Base-by-base conservation (phyloP, 441 rosid genomes). In the Aleurites moluccanus region DNA sequence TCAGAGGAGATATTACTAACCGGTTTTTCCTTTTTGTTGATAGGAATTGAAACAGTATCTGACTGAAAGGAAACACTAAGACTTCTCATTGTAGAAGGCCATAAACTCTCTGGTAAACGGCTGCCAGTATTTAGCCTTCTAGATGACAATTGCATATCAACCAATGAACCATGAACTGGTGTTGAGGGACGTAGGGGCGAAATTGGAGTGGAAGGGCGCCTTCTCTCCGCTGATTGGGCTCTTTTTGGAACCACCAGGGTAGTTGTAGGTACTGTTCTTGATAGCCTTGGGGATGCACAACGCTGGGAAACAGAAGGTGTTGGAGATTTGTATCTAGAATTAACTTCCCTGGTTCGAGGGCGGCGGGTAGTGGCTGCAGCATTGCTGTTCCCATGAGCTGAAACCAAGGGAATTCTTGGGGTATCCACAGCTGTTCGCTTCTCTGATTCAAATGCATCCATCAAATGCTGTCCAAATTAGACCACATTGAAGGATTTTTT, bases 21-120 rank as follows among this genome's bases (percentile, higher is more conserved):
- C 30, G 92, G 89, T 86, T 86, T 96, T 85, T 91, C 99, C 86
- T 88, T 96, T 88, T 89, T 93, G 75, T 90, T 86, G 63, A 88
- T 83, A 59, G 97, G 94, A 83, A 93, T 81, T 6, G 98, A 96
- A 83, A 88, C 87, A 52, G 82, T 78, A 89, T 92, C 99, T 0
- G 96, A 92, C 87, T 96, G 99, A 86, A 96, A 92, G 2, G 99
- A 92, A 74, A 88, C 97, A 69, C 89, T 96, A 77, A 93, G 97
- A 85, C 97, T 96, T 85, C 99, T 88, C 98, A 96, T 96, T 14
- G 99, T 96, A 71, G 99, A 96, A 78, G 99, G 99, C 99, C 99
- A 96, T 86, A 96, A 85, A 77, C 96, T 83, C 81, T 96, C 99
- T 3, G 94, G 93, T 79, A 91, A 79, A 71, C 94, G 86, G 56